These are phyloP conservation scores for Paraphoma sp. DNA, from an alignment of 2,329 filamentous ascomycete species.

Conservation along the genomic window DNA sequence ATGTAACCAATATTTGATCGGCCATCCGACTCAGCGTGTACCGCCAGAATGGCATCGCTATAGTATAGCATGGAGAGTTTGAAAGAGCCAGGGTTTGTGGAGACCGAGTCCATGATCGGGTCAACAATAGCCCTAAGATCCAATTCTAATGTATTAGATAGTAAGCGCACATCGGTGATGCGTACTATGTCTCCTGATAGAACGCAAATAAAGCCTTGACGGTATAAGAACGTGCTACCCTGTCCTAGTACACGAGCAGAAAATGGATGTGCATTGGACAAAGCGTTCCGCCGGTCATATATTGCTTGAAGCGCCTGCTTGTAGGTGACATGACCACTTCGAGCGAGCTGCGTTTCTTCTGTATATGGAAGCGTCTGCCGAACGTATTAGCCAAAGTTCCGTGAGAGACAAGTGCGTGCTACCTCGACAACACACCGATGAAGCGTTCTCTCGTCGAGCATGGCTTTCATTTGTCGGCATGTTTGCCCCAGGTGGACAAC, in stretches of 20 bases:
- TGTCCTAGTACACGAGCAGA: constrained; percentile 65
- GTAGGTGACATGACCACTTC: constrained; percentile 50
- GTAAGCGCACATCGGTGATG: constrained; percentile 63
- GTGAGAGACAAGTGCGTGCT: no score
- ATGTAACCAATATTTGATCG: constrained; percentile 25
- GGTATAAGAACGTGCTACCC: constrained; percentile 68
- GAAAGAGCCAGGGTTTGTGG: constrained; percentile 47
- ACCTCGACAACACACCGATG: constrained; percentile 56
- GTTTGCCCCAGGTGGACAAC: constrained; percentile 63
- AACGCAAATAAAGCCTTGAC: constrained; percentile 70
- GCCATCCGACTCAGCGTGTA: constrained; percentile 23
- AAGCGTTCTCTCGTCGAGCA: constrained; percentile 62
- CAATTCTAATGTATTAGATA: constrained; percentile 15
- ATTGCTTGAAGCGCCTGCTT: constrained; percentile 64
- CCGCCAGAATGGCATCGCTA: constrained; percentile 39
- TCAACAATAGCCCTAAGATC: constrained; percentile 26
- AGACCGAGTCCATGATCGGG: constrained; percentile 6
- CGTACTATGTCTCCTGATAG: constrained; percentile 61
- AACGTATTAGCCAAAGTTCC: not conserved
- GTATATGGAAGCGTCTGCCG: constrained; percentile 52
- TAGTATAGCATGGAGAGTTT: constrained; percentile 40
- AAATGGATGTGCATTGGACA: constrained; percentile 68
- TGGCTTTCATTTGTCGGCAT: constrained; percentile 58
- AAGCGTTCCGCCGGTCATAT: constrained; percentile 66
- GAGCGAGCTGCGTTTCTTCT: constrained; percentile 53